Percentiles rank a stretch among this genome's conserved stretches.
Evolutionary conservation across 2,329 filamentous ascomycete genomes (phyloP).

Genomic region (Aspergillus sp.): DNA sequence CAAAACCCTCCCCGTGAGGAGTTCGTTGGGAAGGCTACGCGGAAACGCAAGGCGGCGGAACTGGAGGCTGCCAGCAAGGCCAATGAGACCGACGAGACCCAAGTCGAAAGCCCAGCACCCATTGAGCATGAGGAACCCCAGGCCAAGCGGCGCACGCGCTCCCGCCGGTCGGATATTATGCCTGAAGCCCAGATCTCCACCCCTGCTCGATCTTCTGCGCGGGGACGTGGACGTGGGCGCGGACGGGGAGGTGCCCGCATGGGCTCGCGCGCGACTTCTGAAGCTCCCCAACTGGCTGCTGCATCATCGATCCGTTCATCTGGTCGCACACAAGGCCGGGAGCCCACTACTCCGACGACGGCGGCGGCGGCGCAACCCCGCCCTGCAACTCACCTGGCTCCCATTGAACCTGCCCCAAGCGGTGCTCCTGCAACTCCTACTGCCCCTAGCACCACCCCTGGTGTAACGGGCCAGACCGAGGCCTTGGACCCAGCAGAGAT

Average conservation of each 20-base stretch:
- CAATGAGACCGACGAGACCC: constrained; percentile 27
- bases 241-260: constrained; percentile 26
- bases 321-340: constrained; percentile 11
- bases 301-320: constrained; percentile 4
- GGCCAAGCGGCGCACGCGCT: constrained; percentile 32
- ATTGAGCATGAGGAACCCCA: constrained; percentile 29
- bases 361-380: constrained; percentile 11
- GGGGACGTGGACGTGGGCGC: constrained; percentile 30
- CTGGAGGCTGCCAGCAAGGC: constrained; percentile 27
- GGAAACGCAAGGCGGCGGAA: constrained; percentile 38
- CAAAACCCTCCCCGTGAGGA: constrained; percentile 31
- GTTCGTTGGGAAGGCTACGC: constrained; percentile 27
- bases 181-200: constrained; percentile 17
- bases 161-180: constrained; percentile 23
- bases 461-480: constrained; percentile 19
- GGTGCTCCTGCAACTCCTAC: constrained; percentile 8
- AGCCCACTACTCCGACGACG: constrained; percentile 13
- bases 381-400: constrained; percentile 15
- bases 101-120: constrained; percentile 22
- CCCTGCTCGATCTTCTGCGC: constrained; percentile 15
- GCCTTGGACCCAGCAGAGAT: constrained; percentile 27
- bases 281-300: constrained; percentile 10
- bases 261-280: constrained; percentile 21
- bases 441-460: constrained; percentile 7
- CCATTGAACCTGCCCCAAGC: constrained; percentile 20